phyloP scores from a whole-genome alignment of 2,329 filamentous ascomycete species.

The Plenodomus tracheiphilus region DNA sequence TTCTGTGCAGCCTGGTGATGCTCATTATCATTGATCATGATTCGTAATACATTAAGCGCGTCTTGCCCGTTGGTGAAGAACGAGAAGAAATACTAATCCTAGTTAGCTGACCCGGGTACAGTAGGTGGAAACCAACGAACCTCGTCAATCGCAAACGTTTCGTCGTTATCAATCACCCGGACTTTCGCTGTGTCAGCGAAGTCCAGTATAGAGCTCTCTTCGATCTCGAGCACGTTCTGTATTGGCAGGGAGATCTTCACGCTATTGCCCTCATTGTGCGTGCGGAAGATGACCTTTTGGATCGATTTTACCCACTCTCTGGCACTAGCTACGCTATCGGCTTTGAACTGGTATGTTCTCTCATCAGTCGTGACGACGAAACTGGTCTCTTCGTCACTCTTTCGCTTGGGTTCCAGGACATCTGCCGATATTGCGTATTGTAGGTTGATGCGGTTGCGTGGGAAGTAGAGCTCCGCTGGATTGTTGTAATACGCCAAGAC shows the following conservation, averaged over 20 bases:
- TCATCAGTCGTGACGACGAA: slow-evolving; percentile 84
- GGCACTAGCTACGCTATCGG: slow-evolving; percentile 83
- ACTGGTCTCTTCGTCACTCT: slow-evolving; percentile 69
- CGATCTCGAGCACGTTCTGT: slow-evolving; percentile 86
- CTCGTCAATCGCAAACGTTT: slow-evolving; percentile 94
- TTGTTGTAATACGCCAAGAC: slow-evolving; percentile 88
- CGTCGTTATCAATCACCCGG: slow-evolving; percentile 87
- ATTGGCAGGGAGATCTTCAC: slow-evolving; percentile 94
- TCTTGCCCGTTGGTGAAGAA: slow-evolving; percentile 88
- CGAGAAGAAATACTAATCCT: slow-evolving; percentile 82
- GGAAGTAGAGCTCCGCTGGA: slow-evolving; percentile 85
- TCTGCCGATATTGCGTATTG: slow-evolving; percentile 88
- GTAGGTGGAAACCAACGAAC: slow-evolving; percentile 48
- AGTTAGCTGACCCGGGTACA: slow-evolving; percentile 9
- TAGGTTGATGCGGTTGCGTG: slow-evolving; percentile 87
- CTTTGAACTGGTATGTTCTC: slow-evolving; percentile 82
- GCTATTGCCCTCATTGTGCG: slow-evolving; percentile 94
- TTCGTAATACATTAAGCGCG: slow-evolving; percentile 76
- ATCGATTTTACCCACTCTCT: slow-evolving; percentile 96
- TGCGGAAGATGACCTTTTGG: slow-evolving; percentile 92
- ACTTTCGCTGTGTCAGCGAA: slow-evolving; percentile 95
- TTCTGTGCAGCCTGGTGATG: slow-evolving; percentile 30
- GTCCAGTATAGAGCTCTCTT: slow-evolving; percentile 86
- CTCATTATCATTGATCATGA: slow-evolving; percentile 68
- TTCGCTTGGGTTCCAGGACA: slow-evolving; percentile 69